Evolutionary conservation across 2,329 filamentous ascomycete species (phyloP).

Genomic region (Allantophomopsis cytisporea): DNA sequence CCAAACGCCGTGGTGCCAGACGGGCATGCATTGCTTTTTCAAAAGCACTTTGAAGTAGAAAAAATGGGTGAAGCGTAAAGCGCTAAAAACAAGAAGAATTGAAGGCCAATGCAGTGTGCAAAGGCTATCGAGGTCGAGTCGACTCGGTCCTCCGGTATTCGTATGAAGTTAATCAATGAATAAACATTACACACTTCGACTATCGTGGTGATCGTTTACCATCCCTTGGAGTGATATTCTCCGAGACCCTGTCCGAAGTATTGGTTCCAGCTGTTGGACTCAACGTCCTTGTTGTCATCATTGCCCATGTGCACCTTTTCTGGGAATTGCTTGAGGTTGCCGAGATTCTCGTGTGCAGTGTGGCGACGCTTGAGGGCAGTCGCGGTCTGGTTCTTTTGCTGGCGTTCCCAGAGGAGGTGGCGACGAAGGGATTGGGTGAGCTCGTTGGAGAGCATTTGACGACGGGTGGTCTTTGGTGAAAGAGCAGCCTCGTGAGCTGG

Average conservation of each 20-base stretch:
- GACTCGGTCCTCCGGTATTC: too few relatives aligned
- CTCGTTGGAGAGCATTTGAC: constrained; percentile 93
- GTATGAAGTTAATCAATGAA: too few relatives aligned
- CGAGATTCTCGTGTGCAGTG: constrained; percentile 71
- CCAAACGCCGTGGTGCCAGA: too few relatives aligned
- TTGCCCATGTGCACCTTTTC: constrained; percentile 41
- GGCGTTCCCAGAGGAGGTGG: constrained; percentile 87
- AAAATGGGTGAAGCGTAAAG: too few relatives aligned
- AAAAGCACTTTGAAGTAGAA: too few relatives aligned
- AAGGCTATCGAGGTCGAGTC: too few relatives aligned
- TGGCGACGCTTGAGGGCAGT: constrained; percentile 83
- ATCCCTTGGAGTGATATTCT: constrained; percentile 77
- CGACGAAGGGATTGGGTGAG: constrained; percentile 85
- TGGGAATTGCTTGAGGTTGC: constrained; percentile 74
- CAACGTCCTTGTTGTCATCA: constrained; percentile 39
- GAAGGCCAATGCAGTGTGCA: too few relatives aligned
- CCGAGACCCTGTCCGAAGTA: constrained; percentile 70
- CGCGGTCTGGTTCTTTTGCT: constrained; percentile 82
- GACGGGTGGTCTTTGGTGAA: constrained; percentile 80
- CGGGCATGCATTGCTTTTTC: too few relatives aligned
- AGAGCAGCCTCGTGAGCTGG: constrained; percentile 54
- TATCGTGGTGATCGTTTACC: constrained; percentile 34
- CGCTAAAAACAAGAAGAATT: too few relatives aligned
- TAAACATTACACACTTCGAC: too few relatives aligned
- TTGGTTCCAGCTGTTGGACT: constrained; percentile 69